Base-by-base conservation (phyloP, 257 asterid species). In the Penstemon eatonii region DNA sequence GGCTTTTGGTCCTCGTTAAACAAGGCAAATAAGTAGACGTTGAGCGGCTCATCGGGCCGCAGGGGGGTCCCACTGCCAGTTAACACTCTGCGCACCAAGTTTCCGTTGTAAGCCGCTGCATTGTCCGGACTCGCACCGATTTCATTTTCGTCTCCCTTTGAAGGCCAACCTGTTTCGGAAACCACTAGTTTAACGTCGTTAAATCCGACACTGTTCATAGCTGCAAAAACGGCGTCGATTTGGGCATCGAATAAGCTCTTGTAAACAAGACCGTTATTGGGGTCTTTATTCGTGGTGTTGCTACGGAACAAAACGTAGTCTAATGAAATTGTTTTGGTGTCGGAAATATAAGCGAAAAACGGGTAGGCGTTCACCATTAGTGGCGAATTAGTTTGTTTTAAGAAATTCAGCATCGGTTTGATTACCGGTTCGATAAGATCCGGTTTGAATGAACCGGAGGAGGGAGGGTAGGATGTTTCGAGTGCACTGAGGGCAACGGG, bases 111-210 rank as follows among this genome's bases (percentile, higher is more conserved):
- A 59, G 86, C 82, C 4, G 89, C 91, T 3, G 96, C 96, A 56
- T 86, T 85, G 0, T 36, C 77, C 0, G 25, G 44, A 3, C 47
- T 56, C 0, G 96, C 96, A 6, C 96, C 96, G 11, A 51, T 68
- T 39, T 89, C 96, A 0, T 75, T 77, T 33, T 76, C 79, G 51
- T 83, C 96, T 2, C 96, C 96, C 40, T 73, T 81, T 0, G 91
- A 84, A 9, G 96, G 96, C 96, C 96, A 89, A 0, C 96, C 96
- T 3, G 95, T 89, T 56, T 89, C 95, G 3, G 91, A 79, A 5
- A 89, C 78, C 52, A 74, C 85, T n/a, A 85, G 12, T 41, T 75
- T 78, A 4, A 86, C 56, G 47, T 81, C 88, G 43, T 54, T 33
- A 63, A 78, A 84, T 4, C 75, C 73, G 15, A 83, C 5, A 0